A percentile compares a stretch with the other conserved stretches of the same genome.
Evolutionary conservation across 2,329 filamentous ascomycete genomes (phyloP).

Genomic region (Alternaria hordeiaustralica): DNA sequence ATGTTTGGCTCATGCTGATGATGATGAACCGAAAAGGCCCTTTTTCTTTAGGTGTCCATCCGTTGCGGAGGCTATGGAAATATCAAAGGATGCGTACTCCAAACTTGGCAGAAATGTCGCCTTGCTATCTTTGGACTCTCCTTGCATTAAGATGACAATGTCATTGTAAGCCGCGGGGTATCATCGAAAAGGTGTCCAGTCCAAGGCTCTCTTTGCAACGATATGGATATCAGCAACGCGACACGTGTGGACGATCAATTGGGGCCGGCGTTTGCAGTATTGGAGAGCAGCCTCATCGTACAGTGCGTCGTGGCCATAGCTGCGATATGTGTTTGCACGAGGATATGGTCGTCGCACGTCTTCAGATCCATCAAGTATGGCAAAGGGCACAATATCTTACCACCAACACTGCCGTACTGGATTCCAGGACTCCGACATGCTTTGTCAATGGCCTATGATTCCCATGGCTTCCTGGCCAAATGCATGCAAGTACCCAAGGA

Average conservation of each 20-base stretch:
- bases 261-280: not conserved
- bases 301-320: slow-evolving; percentile 10
- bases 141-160: not conserved
- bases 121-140: not conserved
- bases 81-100: not conserved
- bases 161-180: not conserved
- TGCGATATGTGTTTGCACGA: slow-evolving; percentile 18
- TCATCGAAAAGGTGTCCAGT: not conserved
- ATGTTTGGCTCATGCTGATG: not conserved
- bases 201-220: not conserved
- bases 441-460: slow-evolving; percentile 17
- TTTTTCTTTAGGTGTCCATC: not conserved
- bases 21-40: not conserved
- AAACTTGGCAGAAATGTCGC: not conserved
- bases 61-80: not conserved
- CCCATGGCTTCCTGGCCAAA: slow-evolving; percentile 15
- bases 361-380: slow-evolving; percentile 17
- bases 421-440: slow-evolving; percentile 26
- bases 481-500: slow-evolving; percentile 15
- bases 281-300: not conserved
- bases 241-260: not conserved
- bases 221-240: not conserved
- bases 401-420: slow-evolving; percentile 29
- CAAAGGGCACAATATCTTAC: slow-evolving; percentile 7
- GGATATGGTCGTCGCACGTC: slow-evolving; percentile 16